Conservation (phyloP, 805 yeast species). For the Metschnikowia vanudenii region DNA sequence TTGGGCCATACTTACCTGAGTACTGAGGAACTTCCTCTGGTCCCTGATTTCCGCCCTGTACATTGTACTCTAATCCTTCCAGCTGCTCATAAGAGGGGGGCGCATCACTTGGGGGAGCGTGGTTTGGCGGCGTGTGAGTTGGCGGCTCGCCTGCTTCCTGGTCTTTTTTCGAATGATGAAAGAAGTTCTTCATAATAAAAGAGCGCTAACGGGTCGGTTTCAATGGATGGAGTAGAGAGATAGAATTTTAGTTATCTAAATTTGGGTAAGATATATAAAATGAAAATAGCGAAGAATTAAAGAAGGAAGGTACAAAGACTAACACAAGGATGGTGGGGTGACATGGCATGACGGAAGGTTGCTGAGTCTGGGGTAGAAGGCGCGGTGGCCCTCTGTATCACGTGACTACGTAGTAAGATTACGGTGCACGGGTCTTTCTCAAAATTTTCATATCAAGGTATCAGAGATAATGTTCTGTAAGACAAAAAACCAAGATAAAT, state of each 20-base stretch:
- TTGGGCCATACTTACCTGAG: constrained; percentile 13
- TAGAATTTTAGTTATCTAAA: neutral
- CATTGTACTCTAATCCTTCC: constrained; percentile 6
- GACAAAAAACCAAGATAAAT: neutral
- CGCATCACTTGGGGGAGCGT: constrained; percentile 13
- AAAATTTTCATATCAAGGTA: neutral
- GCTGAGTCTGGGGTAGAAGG: constrained; percentile 1
- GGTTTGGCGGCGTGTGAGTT: too few species aligned
- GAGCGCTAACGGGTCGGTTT: neutral
- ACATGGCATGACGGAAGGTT: neutral
- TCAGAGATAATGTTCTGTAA: too few species aligned
- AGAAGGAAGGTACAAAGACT: too few species aligned
- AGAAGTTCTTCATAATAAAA: constrained; percentile 3
- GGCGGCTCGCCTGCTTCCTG: constrained; percentile 3
- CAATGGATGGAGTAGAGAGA: neutral
- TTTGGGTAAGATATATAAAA: too few species aligned
- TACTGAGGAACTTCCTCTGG: constrained; percentile 4
- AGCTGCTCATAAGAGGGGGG: constrained; percentile 22
- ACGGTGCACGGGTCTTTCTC: constrained; percentile 1
- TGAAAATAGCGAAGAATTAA: too few species aligned
- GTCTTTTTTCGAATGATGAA: constrained; percentile 1
- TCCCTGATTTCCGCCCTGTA: neutral
- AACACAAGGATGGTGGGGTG: too few species aligned
- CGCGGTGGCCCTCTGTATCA: neutral
- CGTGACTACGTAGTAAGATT: too few species aligned